A percentile compares a stretch with the other conserved stretches of the same genome.
Evolutionary conservation across 2,329 filamentous ascomycete genomes (phyloP).

Genomic region (Paecilomyces fulvus): DNA sequence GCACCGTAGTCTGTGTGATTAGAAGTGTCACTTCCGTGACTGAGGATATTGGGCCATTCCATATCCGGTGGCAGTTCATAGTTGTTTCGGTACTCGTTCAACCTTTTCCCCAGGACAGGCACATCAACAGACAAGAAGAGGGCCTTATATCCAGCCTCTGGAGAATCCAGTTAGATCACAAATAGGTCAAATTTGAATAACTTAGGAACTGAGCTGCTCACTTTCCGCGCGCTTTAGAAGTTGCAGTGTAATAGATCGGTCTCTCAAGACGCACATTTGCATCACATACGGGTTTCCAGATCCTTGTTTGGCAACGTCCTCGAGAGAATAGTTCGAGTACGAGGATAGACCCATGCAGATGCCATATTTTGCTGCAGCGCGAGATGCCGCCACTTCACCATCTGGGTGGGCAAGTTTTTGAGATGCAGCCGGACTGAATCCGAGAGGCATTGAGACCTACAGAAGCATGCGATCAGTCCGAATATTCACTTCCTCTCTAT

Average conservation of each 20-base stretch:
- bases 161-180: neutral
- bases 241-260: conserved; percentile 35
- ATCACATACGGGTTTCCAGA: conserved; percentile 43
- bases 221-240: conserved; percentile 38
- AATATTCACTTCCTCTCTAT: neutral
- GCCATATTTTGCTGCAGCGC: conserved; percentile 33
- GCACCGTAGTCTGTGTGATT: conserved; percentile 21
- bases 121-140: conserved; percentile 49
- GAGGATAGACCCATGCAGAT: conserved; percentile 31
- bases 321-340: conserved; percentile 38
- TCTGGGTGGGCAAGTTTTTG: conserved; percentile 46
- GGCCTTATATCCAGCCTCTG: conserved; percentile 44
- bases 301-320: conserved; percentile 38
- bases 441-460: conserved; percentile 42
- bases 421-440: conserved; percentile 47
- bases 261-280: conserved; percentile 47
- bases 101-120: conserved; percentile 44
- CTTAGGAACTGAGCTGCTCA: conserved; percentile 12
- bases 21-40: conserved; percentile 13
- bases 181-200: neutral
- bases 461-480: neutral
- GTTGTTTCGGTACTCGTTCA: conserved; percentile 38
- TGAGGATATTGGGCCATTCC: conserved; percentile 37
- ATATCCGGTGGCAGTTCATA: conserved; percentile 35
- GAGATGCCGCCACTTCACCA: conserved; percentile 43